Evolutionary conservation across 2,329 filamentous ascomycete genomes (phyloP), one percentile per base, ranked within the genome.

Genomic region (Endocalyx cinctus): DNA sequence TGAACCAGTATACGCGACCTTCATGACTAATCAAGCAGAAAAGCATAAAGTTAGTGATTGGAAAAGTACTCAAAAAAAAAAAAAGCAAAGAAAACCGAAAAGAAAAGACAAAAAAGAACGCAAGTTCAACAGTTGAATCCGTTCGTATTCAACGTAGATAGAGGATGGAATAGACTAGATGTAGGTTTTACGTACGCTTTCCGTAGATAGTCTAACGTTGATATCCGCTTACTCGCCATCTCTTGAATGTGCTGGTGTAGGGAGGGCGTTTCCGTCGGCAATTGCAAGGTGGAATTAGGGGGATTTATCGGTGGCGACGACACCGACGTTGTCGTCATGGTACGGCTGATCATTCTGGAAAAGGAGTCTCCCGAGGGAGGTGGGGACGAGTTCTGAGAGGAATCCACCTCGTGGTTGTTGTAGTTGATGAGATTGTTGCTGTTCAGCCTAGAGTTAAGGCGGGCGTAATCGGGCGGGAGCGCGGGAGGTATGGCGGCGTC

Each of bases 1-100:
- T 96, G 70, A 97, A 96, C 89, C 92, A 97, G 67, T 94, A 97
- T 26, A 95, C 81, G 38, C 87, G 82, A 40, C 90, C 89, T 63
- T 96, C 88, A 56, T 98, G 89, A 17, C 87, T 94, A 56, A 32
- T 34, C 5, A 27, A 12, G n/a, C 26, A 20, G 8, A 33, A 29
- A 17, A 35, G 33, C 10, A 28, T 6, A 25, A 25, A 15, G n/a
- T 18, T 39, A 30, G n/a, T n/a, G n/a, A n/a, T n/a, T n/a, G n/a
- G n/a, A n/a, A n/a, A n/a, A n/a, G n/a, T n/a, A n/a, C n/a, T n/a
- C n/a, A n/a, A n/a, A n/a, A n/a, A n/a, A n/a, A n/a, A n/a, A n/a
- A n/a, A n/a, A n/a, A n/a, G n/a, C n/a, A n/a, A n/a, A n/a, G n/a
- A n/a, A n/a, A n/a, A n/a, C n/a, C n/a, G n/a, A n/a, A n/a, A n/a